A percentile compares a stretch with the other conserved stretches of the same genome.
Conservation (phyloP, 2,329 filamentous ascomycete genomes). For the Aspergillus floridensis region DNA sequence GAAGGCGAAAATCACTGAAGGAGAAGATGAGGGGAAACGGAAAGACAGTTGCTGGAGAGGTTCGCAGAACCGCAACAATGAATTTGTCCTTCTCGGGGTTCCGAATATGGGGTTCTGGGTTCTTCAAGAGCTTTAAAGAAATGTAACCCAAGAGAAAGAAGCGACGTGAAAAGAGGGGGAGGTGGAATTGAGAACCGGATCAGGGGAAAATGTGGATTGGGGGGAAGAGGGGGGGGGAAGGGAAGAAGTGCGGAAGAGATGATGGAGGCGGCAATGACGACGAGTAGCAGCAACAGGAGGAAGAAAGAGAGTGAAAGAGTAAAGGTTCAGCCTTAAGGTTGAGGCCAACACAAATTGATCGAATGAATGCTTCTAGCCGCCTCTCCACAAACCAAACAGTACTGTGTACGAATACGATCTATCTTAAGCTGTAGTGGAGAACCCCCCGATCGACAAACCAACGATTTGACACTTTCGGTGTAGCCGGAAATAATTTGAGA, state of each 20-base stretch:
- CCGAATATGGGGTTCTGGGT: no score
- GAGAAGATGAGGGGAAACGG: slow-evolving; percentile 2
- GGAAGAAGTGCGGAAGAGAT: neutral
- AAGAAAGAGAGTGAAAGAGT: no score
- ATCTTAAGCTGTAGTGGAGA: neutral
- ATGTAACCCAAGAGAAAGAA: neutral
- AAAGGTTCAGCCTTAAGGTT: neutral
- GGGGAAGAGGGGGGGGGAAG: neutral
- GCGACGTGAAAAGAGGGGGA: neutral
- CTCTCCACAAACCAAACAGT: no score
- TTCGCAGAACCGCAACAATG: slow-evolving; percentile 11
- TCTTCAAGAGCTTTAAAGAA: neutral
- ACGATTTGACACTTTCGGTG: neutral
- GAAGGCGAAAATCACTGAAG: slow-evolving; percentile 1
- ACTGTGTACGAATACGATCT: neutral
- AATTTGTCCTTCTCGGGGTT: neutral
- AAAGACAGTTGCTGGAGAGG: neutral
- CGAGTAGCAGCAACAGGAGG: neutral
- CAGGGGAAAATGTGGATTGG: neutral
- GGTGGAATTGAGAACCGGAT: neutral
- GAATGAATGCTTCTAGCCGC: no score
- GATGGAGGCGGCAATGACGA: neutral
- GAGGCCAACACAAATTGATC: neutral
- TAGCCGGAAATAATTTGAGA: no score
- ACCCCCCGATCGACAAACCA: no score